These are phyloP conservation scores for Asterella californica DNA, from an alignment of 225 moss, liverwort and hornwort species.

Conservation along the genomic window DNA sequence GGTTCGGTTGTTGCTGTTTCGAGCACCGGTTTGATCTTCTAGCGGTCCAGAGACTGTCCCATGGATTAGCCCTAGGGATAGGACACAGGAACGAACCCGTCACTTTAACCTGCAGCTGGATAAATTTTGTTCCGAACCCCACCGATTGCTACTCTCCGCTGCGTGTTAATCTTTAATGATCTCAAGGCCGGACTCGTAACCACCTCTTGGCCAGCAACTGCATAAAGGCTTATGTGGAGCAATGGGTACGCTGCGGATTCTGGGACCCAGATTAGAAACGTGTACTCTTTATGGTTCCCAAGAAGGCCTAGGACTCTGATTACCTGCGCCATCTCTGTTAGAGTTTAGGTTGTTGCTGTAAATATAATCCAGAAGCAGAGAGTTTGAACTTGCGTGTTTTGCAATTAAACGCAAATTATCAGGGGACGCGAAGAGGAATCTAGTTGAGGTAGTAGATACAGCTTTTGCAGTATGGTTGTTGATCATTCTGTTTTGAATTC, in stretches of 20 bases:
- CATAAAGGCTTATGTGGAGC: not conserved
- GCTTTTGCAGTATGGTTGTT: no score
- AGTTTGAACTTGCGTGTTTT: not conserved
- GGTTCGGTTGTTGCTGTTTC: not conserved
- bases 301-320: not conserved
- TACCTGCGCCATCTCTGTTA: not conserved
- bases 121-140: not conserved
- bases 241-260: not conserved
- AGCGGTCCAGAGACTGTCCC: not conserved
- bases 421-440: no score
- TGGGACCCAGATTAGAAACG: no score
- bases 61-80: not conserved
- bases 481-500: no score
- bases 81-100: not conserved
- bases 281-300: not conserved
- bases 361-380: not conserved
- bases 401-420: no score
- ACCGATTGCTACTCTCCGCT: not conserved
- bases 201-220: not conserved
- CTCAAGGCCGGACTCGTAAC: not conserved
- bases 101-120: not conserved
- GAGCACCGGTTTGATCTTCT: not conserved
- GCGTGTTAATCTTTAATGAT: no score
- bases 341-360: not conserved
- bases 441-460: no score